Evolutionary conservation across 2,329 filamentous ascomycete species (phyloP).

Genomic region (Alternaria sp.): DNA sequence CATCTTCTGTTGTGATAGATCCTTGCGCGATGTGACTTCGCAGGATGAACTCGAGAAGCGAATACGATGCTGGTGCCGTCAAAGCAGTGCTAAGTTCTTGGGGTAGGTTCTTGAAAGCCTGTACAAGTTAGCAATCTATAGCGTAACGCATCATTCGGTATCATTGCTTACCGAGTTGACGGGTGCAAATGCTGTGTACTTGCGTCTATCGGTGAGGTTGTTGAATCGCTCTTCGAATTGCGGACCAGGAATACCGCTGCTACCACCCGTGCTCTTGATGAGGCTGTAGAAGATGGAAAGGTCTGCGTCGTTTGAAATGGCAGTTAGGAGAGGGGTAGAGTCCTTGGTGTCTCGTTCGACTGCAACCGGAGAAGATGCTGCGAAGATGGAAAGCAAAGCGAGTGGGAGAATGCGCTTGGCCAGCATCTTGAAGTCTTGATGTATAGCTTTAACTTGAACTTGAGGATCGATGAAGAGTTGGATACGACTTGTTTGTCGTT

Average conservation of each 20-base stretch:
- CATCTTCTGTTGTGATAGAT: not conserved
- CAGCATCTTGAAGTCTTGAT: not conserved
- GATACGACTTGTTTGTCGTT: not conserved
- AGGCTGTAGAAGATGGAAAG: slow-evolving; percentile 4
- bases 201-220: not conserved
- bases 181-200: slow-evolving; percentile 3
- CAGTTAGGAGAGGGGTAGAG: not conserved
- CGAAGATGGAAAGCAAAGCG: not conserved
- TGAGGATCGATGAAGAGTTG: not conserved
- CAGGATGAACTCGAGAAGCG: not conserved
- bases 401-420: not conserved
- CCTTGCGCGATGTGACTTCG: not conserved
- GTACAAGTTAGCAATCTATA: not conserved
- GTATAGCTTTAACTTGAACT: not conserved
- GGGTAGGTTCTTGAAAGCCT: not conserved
- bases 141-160: not conserved
- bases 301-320: not conserved
- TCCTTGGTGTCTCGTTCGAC: not conserved
- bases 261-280: slow-evolving; percentile 2
- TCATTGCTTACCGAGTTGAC: not conserved
- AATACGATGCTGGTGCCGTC: not conserved
- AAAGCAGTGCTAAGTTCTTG: not conserved
- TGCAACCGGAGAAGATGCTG: not conserved
- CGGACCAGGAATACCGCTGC: not conserved
- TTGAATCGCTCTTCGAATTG: slow-evolving; percentile 5